Base-by-base conservation (phyloP, 768 basidiomycete genomes). In the Boletellus ananas region DNA sequence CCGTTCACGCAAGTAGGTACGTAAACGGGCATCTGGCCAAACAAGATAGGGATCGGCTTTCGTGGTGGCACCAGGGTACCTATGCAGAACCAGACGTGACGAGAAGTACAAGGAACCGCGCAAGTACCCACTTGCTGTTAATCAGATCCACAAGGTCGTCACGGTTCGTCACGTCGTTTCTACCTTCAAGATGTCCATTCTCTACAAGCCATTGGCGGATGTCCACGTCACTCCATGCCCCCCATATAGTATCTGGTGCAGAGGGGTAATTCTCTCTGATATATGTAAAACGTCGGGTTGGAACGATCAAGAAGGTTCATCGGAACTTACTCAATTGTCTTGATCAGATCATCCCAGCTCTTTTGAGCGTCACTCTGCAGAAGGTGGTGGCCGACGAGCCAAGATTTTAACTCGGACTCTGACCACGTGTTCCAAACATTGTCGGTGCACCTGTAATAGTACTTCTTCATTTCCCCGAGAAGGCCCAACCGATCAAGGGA, bases 1-100 rank as follows among this genome's bases (percentile, higher is more conserved):
- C 55, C 80, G 79, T 61, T 88, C 81, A 38, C 92, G 79, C 17
- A 97, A 78, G 69, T 90, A 96, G 2, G 88, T 92, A 40, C 94
- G 85, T 23, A 98, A 81, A 29, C 94, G 80, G 3, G 94, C 90
- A 61, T 97, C 94, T 12, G 91, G 90, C 95, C 95, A 98, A 10
- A 79, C 77, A 43, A 94, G 73, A 70, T 95, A 96, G 3, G 81
- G 72, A 3, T 83, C 75, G 1, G 77, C 75, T 33, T 72, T 69
- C 6, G 58, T 45, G n/a, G 64, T 62, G 43, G 66, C 64, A 45
- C 84, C 79, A 47, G 74, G 74, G 60, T 81, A 83, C 63, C 81
- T 89, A 56, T n/a, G 31, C 25, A 16, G 21, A 20, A 41, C 62
- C 39, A 40, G 35, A 7, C 12, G 21, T 3, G 14, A 35, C 9